phyloP scores from a whole-genome alignment of 345 rosid genomes.

The Boechera divaricarpa region DNA sequence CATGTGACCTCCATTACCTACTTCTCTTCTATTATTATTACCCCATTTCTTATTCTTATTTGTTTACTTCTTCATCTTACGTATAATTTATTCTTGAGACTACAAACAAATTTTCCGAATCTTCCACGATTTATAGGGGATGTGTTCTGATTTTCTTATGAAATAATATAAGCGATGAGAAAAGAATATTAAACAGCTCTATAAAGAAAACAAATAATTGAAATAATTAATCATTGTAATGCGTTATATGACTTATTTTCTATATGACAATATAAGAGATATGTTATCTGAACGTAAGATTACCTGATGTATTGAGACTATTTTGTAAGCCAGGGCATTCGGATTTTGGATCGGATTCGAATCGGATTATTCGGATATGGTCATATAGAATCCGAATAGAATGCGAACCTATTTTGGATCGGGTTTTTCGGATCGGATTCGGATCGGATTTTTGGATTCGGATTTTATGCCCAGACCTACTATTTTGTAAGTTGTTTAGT shows the following conservation, averaged over 20 bases:
- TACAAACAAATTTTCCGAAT: background rate
- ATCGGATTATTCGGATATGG: no score
- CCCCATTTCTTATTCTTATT: background rate
- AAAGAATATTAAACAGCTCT: background rate
- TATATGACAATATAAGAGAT: conserved; percentile 25
- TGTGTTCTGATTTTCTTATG: background rate
- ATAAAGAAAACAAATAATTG: background rate
- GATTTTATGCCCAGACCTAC: no score
- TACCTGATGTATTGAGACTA: no score
- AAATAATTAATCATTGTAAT: background rate
- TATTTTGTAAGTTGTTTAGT: conserved; percentile 8
- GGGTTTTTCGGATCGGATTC: no score
- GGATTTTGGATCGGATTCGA: no score
- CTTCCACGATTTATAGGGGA: conserved; percentile 2
- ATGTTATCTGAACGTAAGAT: background rate
- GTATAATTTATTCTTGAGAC: no score
- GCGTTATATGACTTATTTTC: background rate
- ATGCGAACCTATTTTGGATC: no score
- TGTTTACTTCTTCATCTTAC: background rate
- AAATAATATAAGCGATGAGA: no score
- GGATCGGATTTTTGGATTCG: no score
- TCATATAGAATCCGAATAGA: no score
- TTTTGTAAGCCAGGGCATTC: no score
- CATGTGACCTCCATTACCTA: conserved; percentile 44
- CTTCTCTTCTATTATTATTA: conserved; percentile 9